Evolutionary conservation across 331 rosid genomes (phyloP).

Genomic region (Arachis monticola): DNA sequence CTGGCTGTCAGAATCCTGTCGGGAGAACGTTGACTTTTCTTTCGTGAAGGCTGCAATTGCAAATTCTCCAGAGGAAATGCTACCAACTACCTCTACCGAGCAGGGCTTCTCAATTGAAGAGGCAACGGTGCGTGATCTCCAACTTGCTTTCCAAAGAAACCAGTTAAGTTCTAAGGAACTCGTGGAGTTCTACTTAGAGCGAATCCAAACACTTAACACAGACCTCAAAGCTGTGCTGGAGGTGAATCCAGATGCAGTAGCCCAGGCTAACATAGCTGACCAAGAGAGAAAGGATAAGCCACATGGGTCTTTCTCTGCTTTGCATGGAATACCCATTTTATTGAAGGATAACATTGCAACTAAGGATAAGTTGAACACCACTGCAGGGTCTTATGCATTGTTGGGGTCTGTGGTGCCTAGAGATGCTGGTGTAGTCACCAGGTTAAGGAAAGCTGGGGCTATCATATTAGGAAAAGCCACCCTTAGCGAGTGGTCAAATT

Average conservation of each 20-base stretch:
- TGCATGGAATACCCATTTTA: constrained; percentile 60
- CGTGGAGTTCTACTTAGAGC: constrained; percentile 48
- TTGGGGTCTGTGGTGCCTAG: constrained; percentile 54
- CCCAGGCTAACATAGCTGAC: constrained; percentile 67
- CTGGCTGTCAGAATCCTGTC: too few relatives aligned
- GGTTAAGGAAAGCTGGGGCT: constrained; percentile 60
- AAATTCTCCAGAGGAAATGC: too few relatives aligned
- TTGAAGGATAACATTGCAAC: constrained; percentile 55
- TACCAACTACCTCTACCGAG: background rate
- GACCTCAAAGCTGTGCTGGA: constrained; percentile 58
- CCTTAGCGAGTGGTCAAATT: constrained; percentile 46
- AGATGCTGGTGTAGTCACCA: constrained; percentile 49
- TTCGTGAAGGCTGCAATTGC: too few relatives aligned
- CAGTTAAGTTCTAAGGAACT: constrained; percentile 50
- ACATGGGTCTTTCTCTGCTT: constrained; percentile 27
- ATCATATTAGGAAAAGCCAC: constrained; percentile 54
- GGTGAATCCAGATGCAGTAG: constrained; percentile 63
- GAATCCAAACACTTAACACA: constrained; percentile 55
- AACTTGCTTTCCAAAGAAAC: constrained; percentile 45
- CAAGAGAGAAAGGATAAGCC: constrained; percentile 46
- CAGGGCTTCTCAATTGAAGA: constrained; percentile 38
- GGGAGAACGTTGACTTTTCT: too few relatives aligned
- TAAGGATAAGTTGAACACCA: constrained; percentile 55
- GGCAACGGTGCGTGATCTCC: constrained; percentile 42
- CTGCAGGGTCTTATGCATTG: constrained; percentile 54